A percentile compares a stretch with the other conserved stretches of the same genome.
These are phyloP conservation scores for Lentinula sp. DNA, from an alignment of 768 basidiomycete genomes.

Conservation along the genomic window DNA sequence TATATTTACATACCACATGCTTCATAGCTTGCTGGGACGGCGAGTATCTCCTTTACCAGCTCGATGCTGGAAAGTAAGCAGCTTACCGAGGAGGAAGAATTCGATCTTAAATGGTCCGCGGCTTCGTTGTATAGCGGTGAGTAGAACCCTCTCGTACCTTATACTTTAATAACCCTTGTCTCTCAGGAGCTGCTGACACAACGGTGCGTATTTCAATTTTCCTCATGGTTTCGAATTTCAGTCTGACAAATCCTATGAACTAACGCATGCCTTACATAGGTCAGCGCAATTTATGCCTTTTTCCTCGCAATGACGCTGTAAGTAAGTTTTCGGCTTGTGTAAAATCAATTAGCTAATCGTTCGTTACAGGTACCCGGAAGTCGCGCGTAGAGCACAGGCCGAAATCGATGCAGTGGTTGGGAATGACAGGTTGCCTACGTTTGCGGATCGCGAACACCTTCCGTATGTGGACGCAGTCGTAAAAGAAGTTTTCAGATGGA, in stretches of 20 bases:
- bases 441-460: slow-evolving; percentile 48
- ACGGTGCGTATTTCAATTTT: slow-evolving; percentile 22
- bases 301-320: slow-evolving; percentile 53
- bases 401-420: slow-evolving; percentile 60
- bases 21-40: slow-evolving; percentile 52
- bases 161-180: background rate
- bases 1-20: background rate
- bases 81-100: slow-evolving; percentile 48
- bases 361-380: slow-evolving; percentile 57
- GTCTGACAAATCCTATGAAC: background rate
- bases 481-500: slow-evolving; percentile 54
- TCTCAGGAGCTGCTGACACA: slow-evolving; percentile 52
- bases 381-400: slow-evolving; percentile 50
- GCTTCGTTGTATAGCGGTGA: slow-evolving; percentile 50
- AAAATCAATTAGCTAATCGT: slow-evolving; percentile 18
- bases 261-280: slow-evolving; percentile 27
- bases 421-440: slow-evolving; percentile 52
- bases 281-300: slow-evolving; percentile 57
- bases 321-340: background rate
- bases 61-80: slow-evolving; percentile 46
- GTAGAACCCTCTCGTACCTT: slow-evolving; percentile 8
- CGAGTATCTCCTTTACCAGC: slow-evolving; percentile 52
- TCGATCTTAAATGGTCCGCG: slow-evolving; percentile 61
- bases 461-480: slow-evolving; percentile 58
- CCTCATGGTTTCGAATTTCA: background rate